phyloP scores from a whole-genome alignment of 306 rosid species.

The Cucurbita moschata region DNA sequence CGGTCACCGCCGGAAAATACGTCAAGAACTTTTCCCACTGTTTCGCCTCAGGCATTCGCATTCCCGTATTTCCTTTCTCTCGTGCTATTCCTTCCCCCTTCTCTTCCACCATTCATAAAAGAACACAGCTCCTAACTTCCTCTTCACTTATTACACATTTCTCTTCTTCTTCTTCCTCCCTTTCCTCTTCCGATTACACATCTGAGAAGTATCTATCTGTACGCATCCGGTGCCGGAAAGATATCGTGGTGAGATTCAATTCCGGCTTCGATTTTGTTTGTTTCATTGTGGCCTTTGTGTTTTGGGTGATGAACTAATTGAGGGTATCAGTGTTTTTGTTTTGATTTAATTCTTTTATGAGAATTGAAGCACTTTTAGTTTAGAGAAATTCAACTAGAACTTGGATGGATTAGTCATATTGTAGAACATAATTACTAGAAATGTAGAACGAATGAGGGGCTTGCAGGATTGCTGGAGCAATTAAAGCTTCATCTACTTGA shows the following conservation, averaged over 20 bases:
- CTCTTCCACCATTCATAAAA: constrained; percentile 15
- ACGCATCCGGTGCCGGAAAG: constrained; percentile 48
- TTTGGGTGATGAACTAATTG: too few relatives aligned
- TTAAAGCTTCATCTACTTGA: background rate
- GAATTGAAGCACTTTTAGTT: too few relatives aligned
- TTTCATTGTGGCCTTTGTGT: too few relatives aligned
- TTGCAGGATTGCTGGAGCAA: background rate
- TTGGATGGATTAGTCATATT: background rate
- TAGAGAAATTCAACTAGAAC: background rate
- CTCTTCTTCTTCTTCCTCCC: constrained; percentile 16
- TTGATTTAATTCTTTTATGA: too few relatives aligned
- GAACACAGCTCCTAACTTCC: constrained; percentile 8
- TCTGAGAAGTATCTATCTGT: constrained; percentile 39
- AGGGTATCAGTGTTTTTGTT: too few relatives aligned
- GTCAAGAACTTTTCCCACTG: constrained; percentile 26
- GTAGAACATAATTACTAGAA: background rate
- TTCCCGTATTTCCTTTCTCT: constrained; percentile 9
- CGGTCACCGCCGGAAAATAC: constrained; percentile 17
- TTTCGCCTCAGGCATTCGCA: constrained; percentile 13
- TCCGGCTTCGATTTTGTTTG: too few relatives aligned
- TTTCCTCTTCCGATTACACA: constrained; percentile 13
- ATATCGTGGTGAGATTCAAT: constrained; percentile 36
- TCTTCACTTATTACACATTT: constrained; percentile 6
- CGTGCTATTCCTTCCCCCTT: background rate
- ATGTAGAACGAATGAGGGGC: background rate